Evolutionary conservation across 2,329 filamentous ascomycete genomes (phyloP).

Genomic region (Stagonosporopsis rhizophila): DNA sequence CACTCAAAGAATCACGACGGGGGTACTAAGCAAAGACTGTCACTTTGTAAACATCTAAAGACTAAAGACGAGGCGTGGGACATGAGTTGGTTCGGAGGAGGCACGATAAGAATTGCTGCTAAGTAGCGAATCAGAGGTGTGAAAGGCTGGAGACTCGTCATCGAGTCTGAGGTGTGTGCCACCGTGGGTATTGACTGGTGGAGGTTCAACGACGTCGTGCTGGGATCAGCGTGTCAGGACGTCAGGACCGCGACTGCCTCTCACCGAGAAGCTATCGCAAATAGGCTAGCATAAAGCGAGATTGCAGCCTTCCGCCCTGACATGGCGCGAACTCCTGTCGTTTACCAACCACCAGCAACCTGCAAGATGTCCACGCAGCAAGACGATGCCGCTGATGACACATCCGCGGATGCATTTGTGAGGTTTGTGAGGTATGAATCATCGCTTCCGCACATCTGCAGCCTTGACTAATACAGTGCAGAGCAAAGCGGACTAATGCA

Average conservation of each 20-base stretch:
- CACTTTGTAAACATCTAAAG: constrained; percentile 67
- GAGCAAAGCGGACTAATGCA: not conserved
- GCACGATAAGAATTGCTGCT: too few relatives aligned
- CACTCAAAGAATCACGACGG: constrained; percentile 61
- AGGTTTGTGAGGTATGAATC: not conserved
- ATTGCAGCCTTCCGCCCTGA: not conserved
- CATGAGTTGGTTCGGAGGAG: too few relatives aligned
- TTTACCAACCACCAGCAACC: not conserved
- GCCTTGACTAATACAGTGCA: not conserved
- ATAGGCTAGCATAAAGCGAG: not conserved
- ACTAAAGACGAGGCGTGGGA: constrained; percentile 69
- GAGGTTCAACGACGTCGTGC: not conserved
- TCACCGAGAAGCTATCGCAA: not conserved
- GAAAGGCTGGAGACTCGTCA: too few relatives aligned
- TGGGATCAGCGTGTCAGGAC: not conserved
- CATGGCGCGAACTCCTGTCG: too few relatives aligned
- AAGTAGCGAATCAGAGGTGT: too few relatives aligned
- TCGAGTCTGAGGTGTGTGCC: too few relatives aligned
- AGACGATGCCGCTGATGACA: not conserved
- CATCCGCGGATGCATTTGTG: not conserved
- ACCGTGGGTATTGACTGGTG: too few relatives aligned
- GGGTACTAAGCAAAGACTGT: constrained; percentile 57
- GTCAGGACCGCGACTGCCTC: not conserved
- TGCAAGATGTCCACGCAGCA: not conserved
- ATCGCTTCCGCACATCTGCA: not conserved